Evolutionary conservation across 495 filamentous ascomycete genomes (phyloP).

Genomic region (Rostrohypoxylon terebratum): DNA sequence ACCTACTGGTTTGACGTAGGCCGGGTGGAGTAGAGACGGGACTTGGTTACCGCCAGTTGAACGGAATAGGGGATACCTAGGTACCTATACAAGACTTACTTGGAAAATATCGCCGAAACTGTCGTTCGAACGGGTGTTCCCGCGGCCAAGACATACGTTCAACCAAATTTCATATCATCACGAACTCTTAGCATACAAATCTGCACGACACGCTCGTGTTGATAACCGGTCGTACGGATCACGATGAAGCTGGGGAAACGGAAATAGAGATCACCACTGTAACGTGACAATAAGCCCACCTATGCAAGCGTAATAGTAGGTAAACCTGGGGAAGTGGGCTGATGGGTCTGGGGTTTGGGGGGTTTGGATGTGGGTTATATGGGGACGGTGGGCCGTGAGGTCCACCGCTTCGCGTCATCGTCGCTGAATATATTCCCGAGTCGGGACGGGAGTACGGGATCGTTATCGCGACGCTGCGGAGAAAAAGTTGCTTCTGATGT

Average conservation of each 20-base stretch:
- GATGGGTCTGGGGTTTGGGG: neutral
- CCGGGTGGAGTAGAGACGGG: neutral
- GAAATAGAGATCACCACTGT: neutral
- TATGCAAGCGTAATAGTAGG: too few species aligned
- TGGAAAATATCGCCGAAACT: neutral
- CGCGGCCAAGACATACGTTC: neutral
- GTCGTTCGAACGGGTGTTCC: neutral
- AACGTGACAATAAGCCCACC: neutral
- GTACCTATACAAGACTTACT: neutral
- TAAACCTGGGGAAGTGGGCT: slow-evolving; percentile 5
- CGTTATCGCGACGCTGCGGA: neutral
- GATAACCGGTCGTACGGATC: neutral
- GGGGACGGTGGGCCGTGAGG: neutral
- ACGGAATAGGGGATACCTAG: neutral
- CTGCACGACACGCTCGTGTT: neutral
- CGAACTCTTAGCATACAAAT: neutral
- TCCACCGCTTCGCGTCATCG: neutral
- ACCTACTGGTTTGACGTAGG: neutral
- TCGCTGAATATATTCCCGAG: neutral
- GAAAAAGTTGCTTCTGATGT: neutral
- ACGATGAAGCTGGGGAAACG: neutral
- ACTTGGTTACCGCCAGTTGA: neutral
- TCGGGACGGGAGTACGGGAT: neutral
- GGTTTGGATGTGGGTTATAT: neutral
- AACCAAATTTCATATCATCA: too few species aligned